phyloP scores from a whole-genome alignment of 257 asterid genomes.

The Plantago ovata region DNA sequence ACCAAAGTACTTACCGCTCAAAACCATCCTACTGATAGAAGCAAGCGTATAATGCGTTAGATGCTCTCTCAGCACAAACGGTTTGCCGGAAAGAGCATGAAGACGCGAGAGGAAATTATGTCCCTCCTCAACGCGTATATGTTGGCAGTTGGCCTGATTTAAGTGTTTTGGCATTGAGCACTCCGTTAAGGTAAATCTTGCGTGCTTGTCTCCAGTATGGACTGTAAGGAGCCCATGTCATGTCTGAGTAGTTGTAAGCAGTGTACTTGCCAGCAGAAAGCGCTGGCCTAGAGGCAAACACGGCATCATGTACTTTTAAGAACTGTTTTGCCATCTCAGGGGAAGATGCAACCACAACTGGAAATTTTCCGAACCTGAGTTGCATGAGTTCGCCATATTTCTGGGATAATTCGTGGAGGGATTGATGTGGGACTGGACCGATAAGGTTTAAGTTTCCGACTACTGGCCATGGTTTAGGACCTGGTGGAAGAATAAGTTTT shows the following conservation, averaged over 20 bases:
- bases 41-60: constrained; percentile 18
- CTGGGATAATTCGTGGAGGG: constrained; percentile 19
- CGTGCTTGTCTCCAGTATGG: constrained; percentile 34
- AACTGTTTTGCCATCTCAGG: constrained; percentile 30
- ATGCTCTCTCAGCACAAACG: constrained; percentile 25
- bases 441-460: constrained; percentile 25
- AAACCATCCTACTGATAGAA: constrained; percentile 19
- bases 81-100: constrained; percentile 23
- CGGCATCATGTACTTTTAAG: constrained; percentile 15
- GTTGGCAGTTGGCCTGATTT: constrained; percentile 28
- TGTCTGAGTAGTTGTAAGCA: constrained; percentile 24
- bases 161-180: constrained; percentile 25
- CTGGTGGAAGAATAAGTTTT: constrained; percentile 29
- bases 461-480: constrained; percentile 32
- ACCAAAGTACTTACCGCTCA: constrained; percentile 20
- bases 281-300: constrained; percentile 14
- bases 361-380: constrained; percentile 21
- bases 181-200: constrained; percentile 23
- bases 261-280: constrained; percentile 22
- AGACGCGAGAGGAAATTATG: constrained; percentile 19
- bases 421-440: constrained; percentile 26
- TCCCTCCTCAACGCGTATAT: constrained; percentile 33
- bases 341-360: constrained; percentile 25
- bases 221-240: constrained; percentile 40
- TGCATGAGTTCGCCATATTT: constrained; percentile 26